Evolutionary conservation across 768 basidiomycete genomes (phyloP), one percentile per base, ranked within the genome.

Genomic region (Russula foetens): DNA sequence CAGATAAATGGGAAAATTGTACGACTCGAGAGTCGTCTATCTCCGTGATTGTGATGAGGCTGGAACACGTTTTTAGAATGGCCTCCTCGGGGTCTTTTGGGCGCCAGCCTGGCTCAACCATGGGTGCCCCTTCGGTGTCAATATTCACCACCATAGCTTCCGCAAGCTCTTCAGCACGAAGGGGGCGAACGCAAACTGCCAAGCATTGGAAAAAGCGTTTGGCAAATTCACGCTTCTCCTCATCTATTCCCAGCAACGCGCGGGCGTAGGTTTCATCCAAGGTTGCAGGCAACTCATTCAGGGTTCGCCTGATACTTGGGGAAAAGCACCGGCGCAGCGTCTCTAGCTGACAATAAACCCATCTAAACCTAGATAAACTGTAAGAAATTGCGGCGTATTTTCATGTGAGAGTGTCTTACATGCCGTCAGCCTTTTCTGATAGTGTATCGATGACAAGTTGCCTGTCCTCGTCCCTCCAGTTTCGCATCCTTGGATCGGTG

Each of bases 131-230:
- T 31, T 54, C 53, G 17, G 39, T 51, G 17, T 26, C 6, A 38
- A 41, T 21, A 44, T 58, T 19, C 26, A 58, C 41, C n/a, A 39
- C 56, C n/a, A 58, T 28, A 11, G 45, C 47, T 45, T 57, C 46
- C 24, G 45, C 56, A 28, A 57, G 56, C 26, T 57, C 56, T 35
- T 58, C 33, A n/a, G 26, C 47, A 23, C 56, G 33, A 33, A 58
- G 48, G 6, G 56, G 56, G 4, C 41, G 45, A 9, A 35, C 23
- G 0, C 48, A 33, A 38, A 58, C 47, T 2, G 47, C 23, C 35
- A 58, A 26, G 28, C 56, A 58, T 41, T 58, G 56, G 28, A 58
- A 58, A 14, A 58, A 19, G 11, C 56, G 48, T 23, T 51, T n/a
- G 19, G 56, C 56, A 26, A 29, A 26, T 31, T 49, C 31, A 17